phyloP scores from a whole-genome alignment of 2,329 filamentous ascomycete species.

The Exophiala xenobiotica region DNA sequence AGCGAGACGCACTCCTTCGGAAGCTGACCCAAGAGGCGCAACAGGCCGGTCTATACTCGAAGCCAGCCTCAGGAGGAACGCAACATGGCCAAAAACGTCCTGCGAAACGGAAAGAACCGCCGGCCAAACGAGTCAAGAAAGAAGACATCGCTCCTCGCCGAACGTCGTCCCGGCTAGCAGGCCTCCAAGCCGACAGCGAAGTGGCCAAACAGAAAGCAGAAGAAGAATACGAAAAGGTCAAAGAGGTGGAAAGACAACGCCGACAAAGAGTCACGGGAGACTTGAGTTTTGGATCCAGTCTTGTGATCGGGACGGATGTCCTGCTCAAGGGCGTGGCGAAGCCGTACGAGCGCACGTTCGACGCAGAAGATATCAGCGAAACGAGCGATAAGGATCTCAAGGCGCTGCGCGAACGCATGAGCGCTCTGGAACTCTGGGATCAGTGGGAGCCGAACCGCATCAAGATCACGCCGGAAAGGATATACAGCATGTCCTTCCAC shows the following conservation, averaged over 20 bases:
- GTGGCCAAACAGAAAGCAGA: conserved; percentile 68
- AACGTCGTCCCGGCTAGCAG: conserved; percentile 61
- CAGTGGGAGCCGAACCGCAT: conserved; percentile 84
- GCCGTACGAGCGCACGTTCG: conserved; percentile 82
- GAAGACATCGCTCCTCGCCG: conserved; percentile 56
- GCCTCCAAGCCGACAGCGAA: conserved; percentile 66
- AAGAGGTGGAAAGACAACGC: conserved; percentile 61
- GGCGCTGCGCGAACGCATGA: conserved; percentile 73
- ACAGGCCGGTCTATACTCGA: conserved; percentile 65
- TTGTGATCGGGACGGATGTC: conserved; percentile 61
- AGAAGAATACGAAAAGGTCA: conserved; percentile 58
- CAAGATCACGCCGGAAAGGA: conserved; percentile 83
- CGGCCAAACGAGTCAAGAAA: conserved; percentile 61
- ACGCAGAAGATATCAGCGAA: conserved; percentile 75
- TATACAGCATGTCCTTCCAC: conserved; percentile 87
- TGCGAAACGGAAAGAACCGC: conserved; percentile 44
- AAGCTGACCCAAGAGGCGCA: conserved; percentile 68
- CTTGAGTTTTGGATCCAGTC: conserved; percentile 71
- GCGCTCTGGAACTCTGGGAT: conserved; percentile 73
- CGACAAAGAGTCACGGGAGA: conserved; percentile 64
- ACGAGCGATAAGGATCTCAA: conserved; percentile 76
- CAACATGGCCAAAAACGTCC: conserved; percentile 45
- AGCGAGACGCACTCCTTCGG: conserved; percentile 78
- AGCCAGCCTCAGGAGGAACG: conserved; percentile 48
- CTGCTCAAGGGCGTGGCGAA: conserved; percentile 65